phyloP scores from a whole-genome alignment of 495 filamentous ascomycete species.

The Podospora conica region DNA sequence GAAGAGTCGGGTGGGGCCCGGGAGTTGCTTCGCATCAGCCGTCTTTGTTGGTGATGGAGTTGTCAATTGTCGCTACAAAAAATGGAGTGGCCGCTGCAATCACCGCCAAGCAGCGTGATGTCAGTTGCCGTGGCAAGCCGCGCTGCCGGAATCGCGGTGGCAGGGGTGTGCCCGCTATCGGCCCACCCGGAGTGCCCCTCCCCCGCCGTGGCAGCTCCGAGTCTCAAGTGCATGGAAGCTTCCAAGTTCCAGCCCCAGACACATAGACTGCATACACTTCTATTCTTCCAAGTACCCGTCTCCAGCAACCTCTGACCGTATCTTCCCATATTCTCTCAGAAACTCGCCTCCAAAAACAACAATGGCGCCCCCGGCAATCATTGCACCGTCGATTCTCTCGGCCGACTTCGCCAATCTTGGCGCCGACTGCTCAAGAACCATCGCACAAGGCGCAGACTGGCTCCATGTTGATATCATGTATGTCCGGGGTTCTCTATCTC shows the following conservation, averaged over 20 bases:
- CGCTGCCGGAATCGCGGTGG: conserved; percentile 1
- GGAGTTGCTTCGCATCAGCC: background rate
- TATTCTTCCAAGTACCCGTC: background rate
- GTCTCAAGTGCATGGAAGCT: no score
- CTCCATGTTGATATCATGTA: conserved; percentile 85
- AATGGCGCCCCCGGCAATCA: conserved; percentile 88
- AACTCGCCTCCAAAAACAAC: background rate
- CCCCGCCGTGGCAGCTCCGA: conserved; percentile 1
- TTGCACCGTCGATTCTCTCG: conserved; percentile 93
- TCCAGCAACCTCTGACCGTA: background rate
- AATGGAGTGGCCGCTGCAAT: conserved; percentile 15
- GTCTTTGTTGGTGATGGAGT: background rate
- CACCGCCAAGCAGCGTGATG: conserved; percentile 1
- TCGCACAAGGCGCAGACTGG: conserved; percentile 81
- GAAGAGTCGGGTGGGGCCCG: no score
- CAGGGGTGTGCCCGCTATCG: background rate
- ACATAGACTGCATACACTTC: background rate
- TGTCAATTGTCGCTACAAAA: background rate
- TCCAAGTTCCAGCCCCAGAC: background rate
- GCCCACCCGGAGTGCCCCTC: background rate
- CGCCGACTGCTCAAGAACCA: conserved; percentile 74
- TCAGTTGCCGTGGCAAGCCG: conserved; percentile 8
- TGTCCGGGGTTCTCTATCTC: conserved; percentile 17
- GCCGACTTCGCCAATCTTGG: conserved; percentile 90
- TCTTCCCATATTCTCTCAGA: background rate